These are phyloP conservation scores for Niveomyces coronatus DNA, from an alignment of 2,329 filamentous ascomycete genomes.

Conservation along the genomic window DNA sequence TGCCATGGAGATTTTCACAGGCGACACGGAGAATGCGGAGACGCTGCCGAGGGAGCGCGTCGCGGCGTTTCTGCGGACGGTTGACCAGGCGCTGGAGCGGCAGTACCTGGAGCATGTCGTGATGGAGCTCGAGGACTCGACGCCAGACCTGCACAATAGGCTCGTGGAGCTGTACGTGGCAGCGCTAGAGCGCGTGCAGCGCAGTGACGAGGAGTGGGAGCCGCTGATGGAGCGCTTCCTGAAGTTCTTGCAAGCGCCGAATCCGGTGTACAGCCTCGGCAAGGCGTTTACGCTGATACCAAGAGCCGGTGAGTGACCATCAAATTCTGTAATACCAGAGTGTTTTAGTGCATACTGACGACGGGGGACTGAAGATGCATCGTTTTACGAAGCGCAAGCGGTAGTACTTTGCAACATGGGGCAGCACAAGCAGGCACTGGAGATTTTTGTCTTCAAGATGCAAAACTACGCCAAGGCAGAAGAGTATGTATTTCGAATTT, in stretches of 20 bases:
- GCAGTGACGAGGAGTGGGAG: constrained; percentile 41
- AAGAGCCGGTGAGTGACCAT: constrained; percentile 58
- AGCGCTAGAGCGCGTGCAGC: constrained; percentile 36
- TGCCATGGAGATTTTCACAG: constrained; percentile 87
- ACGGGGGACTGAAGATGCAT: constrained; percentile 50
- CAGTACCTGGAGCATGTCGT: constrained; percentile 88
- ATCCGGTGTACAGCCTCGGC: constrained; percentile 64
- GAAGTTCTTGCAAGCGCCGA: constrained; percentile 63
- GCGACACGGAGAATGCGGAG: constrained; percentile 91
- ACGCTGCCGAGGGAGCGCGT: constrained; percentile 70
- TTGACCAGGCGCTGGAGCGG: constrained; percentile 63
- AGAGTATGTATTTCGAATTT: constrained; percentile 55
- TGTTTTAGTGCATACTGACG: constrained; percentile 13
- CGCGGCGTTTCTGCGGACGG: constrained; percentile 58
- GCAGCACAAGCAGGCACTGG: constrained; percentile 87
- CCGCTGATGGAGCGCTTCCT: constrained; percentile 58
- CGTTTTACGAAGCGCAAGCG: constrained; percentile 82
- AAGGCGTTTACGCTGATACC: constrained; percentile 71
- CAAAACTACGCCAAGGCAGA: constrained; percentile 81
- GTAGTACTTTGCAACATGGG: constrained; percentile 92
- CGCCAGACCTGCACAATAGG: constrained; percentile 77
- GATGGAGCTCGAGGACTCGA: constrained; percentile 72
- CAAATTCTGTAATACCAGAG: no score
- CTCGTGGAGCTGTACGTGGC: constrained; percentile 62
- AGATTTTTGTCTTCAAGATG: constrained; percentile 95